Evolutionary conservation across 1,139 yeast genomes (phyloP), one percentile per base, ranked within the genome.

Genomic region (Zygosaccharomyces pseudobailii): DNA sequence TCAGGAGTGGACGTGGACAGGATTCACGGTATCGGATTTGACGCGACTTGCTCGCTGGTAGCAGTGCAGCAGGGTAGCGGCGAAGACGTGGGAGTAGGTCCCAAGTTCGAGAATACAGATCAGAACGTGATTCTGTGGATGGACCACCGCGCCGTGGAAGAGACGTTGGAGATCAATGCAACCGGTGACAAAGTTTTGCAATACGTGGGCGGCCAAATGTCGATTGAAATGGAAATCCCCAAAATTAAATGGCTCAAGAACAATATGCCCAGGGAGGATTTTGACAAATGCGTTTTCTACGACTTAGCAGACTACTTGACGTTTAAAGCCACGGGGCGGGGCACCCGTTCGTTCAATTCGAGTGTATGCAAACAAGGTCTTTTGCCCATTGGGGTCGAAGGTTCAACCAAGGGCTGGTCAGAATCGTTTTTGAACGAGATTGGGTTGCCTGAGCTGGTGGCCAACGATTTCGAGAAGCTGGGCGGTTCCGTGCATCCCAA

Each of bases 161-260:
- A 90, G 66, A 89, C 97, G 20, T 71, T 79, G 52, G 76, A 73
- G 46, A 89, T 92, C 67, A 90, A 90, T 67, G 80, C 84, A 40
- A 84, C 96, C 1, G 78, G 78, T 36, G 95, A 88, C 65, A 80
- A 79, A 59, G 78, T 87, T 52, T 75, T 92, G 61, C 84, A 87
- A 66, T 92, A 88, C 64, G 98, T 92, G 10, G 98, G 98, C 45
- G 98, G 98, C 19, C 86, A 84, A 60, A 90, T 92, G 97, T 88
- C 97, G 42, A 84, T 92, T 61, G 98, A 92, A 69, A 90, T 90
- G 97, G 97, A 92, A 65, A 76, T 92, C 57, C 98, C 98, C 53
- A 92, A 92, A 70, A 90, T 89, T 70, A 86, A 87, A 69, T 92
- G 98, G 98, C 76, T 92, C 63, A 90, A 92, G 68, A 86, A 87